These are phyloP conservation scores for Candida frijolesensis DNA, from an alignment of 1,139 yeast genomes.

Conservation along the genomic window DNA sequence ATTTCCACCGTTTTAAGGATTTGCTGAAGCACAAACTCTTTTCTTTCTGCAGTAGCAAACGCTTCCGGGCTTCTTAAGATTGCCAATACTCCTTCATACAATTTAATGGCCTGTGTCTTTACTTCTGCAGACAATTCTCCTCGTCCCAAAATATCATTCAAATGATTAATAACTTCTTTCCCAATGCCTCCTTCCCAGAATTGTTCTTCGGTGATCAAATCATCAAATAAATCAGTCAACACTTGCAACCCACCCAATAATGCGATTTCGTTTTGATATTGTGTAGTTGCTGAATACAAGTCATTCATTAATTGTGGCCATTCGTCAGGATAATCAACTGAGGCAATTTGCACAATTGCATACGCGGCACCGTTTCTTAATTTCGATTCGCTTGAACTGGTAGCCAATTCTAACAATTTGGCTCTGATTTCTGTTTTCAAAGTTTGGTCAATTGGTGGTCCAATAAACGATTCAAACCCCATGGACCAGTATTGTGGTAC, in stretches of 20 bases:
- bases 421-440: slow-evolving; percentile 54
- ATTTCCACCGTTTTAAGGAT: slow-evolving; percentile 22
- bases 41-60: slow-evolving; percentile 32
- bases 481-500: slow-evolving; percentile 84
- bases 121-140: slow-evolving; percentile 33
- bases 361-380: slow-evolving; percentile 70
- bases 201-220: slow-evolving; percentile 81
- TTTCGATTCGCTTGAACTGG: slow-evolving; percentile 56
- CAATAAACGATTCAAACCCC: slow-evolving; percentile 75
- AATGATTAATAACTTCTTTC: slow-evolving; percentile 48
- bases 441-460: slow-evolving; percentile 61
- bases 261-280: slow-evolving; percentile 30
- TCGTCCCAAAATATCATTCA: slow-evolving; percentile 42
- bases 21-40: slow-evolving; percentile 32
- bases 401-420: slow-evolving; percentile 53
- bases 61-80: slow-evolving; percentile 60
- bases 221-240: slow-evolving; percentile 80
- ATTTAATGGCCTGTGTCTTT: slow-evolving; percentile 50
- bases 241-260: slow-evolving; percentile 70
- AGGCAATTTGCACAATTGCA: slow-evolving; percentile 81
- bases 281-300: slow-evolving; percentile 44
- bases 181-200: slow-evolving; percentile 80
- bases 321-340: slow-evolving; percentile 91
- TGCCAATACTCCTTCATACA: slow-evolving; percentile 54
- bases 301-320: slow-evolving; percentile 76